Base-by-base conservation (phyloP, 2,329 filamentous ascomycete species). In the Elsinoe ampelina region DNA sequence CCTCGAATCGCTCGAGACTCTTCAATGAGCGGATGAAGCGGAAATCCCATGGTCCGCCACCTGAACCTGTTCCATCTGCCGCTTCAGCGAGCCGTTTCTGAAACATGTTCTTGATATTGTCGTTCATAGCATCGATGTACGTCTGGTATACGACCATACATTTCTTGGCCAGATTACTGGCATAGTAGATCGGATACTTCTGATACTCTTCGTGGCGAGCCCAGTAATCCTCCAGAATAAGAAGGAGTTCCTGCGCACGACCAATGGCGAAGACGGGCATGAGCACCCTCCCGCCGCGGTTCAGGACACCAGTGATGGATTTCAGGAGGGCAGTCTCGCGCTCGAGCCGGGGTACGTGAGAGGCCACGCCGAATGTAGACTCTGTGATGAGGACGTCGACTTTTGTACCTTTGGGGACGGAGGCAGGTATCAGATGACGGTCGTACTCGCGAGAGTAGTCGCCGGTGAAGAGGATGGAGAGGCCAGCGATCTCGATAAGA, bases 121-220 rank as follows among this genome's bases (percentile, higher is more conserved):
- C 92, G 69, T 98, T 98, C 93, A 98, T 98, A 57, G 91, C 90
- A 50, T 91, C 89, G 50, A 97, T 89, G 66, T 97, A 98, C 1
- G 93, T 98, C 70, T 97, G 93, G 68, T 98, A 98, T 2, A 97
- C 90, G 30, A 96, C 82, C 93, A 98, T 98, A 74, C 93, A 98
- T 72, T 95, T 93, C 61, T 92, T 80, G 1, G 93, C 93, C 41
- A 97, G 81, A 65, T 95, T 95, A 65, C 89, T 93, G 56, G 95
- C 95, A 70, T 97, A 98, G 75, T 97, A 98, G 60, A 98, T 97
- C 4, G 93, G 93, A 35, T 87, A 86, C 62, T 88, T 90, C 62
- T 95, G 91, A 63, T 85, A 89, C 64, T 96, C 91, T 0, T 83
- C 75, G 66, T 98, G 92, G 57, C 90, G 88, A 61, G 81, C 82